A percentile compares a stretch with the other conserved stretches of the same genome.
phyloP scores from a whole-genome alignment of 2,329 filamentous ascomycete species.

The Fusarium cyanostomum region DNA sequence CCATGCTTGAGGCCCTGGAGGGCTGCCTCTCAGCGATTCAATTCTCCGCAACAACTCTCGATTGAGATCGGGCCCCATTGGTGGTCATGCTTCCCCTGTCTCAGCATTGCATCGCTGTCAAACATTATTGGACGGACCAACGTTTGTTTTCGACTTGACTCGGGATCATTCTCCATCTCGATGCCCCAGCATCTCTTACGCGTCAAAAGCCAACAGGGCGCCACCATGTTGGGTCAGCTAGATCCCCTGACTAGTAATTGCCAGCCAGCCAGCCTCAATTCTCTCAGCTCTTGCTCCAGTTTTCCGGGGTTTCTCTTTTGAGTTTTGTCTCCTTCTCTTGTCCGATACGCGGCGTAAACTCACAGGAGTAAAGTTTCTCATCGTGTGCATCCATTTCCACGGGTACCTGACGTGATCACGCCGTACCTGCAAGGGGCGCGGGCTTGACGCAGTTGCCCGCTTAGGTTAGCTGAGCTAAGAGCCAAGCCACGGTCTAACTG shows the following conservation, averaged over 20 bases:
- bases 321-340: neutral
- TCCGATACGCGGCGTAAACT: neutral
- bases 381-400: neutral
- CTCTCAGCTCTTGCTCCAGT: slow-evolving; percentile 26
- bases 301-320: neutral
- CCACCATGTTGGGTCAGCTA: slow-evolving; percentile 11
- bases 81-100: slow-evolving; percentile 2
- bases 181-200: slow-evolving; percentile 13
- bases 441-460: neutral
- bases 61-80: neutral
- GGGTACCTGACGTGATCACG: neutral
- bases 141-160: slow-evolving; percentile 15
- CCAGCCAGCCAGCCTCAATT: slow-evolving; percentile 22
- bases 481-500: slow-evolving; percentile 9
- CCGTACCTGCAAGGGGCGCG: neutral
- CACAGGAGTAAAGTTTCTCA: neutral
- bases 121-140: slow-evolving; percentile 11
- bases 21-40: neutral
- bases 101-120: slow-evolving; percentile 11
- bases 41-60: neutral
- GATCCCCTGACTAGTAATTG: slow-evolving; percentile 25
- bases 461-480: neutral
- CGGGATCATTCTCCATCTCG: slow-evolving; percentile 1
- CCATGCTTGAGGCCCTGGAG: slow-evolving; percentile 6
- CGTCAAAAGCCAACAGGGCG: slow-evolving; percentile 16